Base-by-base conservation (phyloP, 2,329 filamentous ascomycete species). In the Cordyceps cicadae region DNA sequence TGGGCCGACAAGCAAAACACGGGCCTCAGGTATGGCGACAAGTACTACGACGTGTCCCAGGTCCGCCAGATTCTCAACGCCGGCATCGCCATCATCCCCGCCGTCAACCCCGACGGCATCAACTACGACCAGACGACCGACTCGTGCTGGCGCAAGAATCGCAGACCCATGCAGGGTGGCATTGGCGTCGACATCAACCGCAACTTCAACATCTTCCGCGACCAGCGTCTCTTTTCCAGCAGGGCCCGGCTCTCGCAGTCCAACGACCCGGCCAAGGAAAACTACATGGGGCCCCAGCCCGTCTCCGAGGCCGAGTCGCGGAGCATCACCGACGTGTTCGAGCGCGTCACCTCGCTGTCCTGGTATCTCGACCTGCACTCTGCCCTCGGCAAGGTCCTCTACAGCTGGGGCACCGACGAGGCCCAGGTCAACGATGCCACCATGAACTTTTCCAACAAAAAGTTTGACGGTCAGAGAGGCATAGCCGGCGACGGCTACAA, bases 301-400 rank as follows among this genome's bases (percentile, higher is more conserved):
- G 76, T 78, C 56, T 85, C 81, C 0, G 82, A 85, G 71, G 73
- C 82, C 0, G 83, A 85, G 71, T 80, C 81, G 2, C 73, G 79
- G 68, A 81, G 77, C 67, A 75, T 84, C 63, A 78, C 77, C 61
- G 83, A 78, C 70, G 69, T 81, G 8, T 72, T 84, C 67, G 76
- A 81, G 64, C 72, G 74, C 21, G 80, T 78, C 68, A 70, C 72
- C 50, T 76, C 77, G 53, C 70, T 85, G 52, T 74, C 78, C 37
- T 85, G 81, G 81, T 83, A 82, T 68, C 70, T 84, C 63, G 82
- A 85, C 64, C 73, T 85, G 51, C 83, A 85, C 73, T 83, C 81
- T 0, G 80, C 75, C 21, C 74, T 76, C 0, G 80, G 79, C 2
- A 61, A 77, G 41, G 72, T 86, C 19, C 70, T 85, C 15, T 84